Percentiles rank a stretch among this genome's conserved stretches.
phyloP scores from a whole-genome alignment of 2,329 filamentous ascomycete genomes.

The Scortechinia acanthostroma region DNA sequence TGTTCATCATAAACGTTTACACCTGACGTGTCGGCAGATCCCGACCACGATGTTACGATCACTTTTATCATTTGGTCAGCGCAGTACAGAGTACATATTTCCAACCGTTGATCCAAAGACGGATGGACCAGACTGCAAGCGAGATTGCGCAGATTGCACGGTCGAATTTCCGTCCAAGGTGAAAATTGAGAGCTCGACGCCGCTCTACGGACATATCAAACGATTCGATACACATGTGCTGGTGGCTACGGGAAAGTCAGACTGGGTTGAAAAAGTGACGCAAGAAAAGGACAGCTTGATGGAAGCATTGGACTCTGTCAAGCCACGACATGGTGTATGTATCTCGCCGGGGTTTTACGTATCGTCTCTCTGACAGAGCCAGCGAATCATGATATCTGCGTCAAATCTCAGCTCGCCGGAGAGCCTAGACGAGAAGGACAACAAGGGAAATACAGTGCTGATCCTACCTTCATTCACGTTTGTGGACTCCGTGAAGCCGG shows the following conservation, averaged over 20 bases:
- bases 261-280: conserved; percentile 23
- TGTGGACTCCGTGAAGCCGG: conserved; percentile 53
- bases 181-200: conserved; percentile 16
- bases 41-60: not conserved
- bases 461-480: conserved; percentile 55
- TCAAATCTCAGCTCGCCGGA: conserved; percentile 52
- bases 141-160: conserved; percentile 25
- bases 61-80: not conserved
- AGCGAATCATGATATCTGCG: conserved; percentile 57
- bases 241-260: conserved; percentile 23
- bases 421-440: conserved; percentile 25
- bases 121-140: conserved; percentile 21
- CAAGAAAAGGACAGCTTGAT: conserved; percentile 38
- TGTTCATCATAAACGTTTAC: too few relatives aligned
- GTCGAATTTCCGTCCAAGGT: conserved; percentile 20
- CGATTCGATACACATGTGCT: conserved; percentile 21
- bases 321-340: not conserved
- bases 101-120: conserved; percentile 19
- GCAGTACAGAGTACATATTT: conserved; percentile 18
- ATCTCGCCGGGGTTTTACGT: conserved; percentile 5
- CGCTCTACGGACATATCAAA: conserved; percentile 24
- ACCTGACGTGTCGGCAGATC: too few relatives aligned
- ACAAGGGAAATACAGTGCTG: conserved; percentile 41
- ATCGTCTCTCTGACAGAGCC: not conserved
- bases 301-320: conserved; percentile 2